Conservation (phyloP, 75 land plant species). For the Isoetes taiwanensis region DNA sequence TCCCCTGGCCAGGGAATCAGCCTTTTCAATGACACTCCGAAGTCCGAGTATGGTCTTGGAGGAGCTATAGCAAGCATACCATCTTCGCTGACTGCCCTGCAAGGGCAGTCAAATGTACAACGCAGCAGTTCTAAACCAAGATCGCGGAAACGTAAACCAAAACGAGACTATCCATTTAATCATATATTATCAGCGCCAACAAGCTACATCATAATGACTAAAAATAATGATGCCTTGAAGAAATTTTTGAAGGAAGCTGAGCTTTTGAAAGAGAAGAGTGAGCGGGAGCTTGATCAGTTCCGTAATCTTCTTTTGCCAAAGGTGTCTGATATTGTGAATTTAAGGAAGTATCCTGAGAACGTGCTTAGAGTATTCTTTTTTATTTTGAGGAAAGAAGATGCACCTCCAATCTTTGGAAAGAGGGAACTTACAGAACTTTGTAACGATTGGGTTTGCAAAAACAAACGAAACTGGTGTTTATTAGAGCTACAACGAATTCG, state of each 20-base stretch:
- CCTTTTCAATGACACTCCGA: too few relatives aligned
- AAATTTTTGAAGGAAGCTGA: slow-evolving; percentile 7
- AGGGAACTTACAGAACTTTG: neutral
- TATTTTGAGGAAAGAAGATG: neutral
- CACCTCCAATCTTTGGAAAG: slow-evolving; percentile 1
- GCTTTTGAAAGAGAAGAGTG: neutral
- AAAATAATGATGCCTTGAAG: neutral
- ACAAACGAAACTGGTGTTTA: slow-evolving; percentile 3
- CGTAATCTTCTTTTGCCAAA: neutral
- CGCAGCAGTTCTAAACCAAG: too few relatives aligned
- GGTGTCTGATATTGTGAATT: neutral
- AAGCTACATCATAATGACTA: neutral
- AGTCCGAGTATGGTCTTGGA: too few relatives aligned
- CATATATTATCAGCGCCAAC: neutral
- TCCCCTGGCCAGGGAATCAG: too few relatives aligned
- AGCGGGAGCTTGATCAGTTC: neutral
- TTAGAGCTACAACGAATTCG: neutral
- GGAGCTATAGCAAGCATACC: too few relatives aligned
- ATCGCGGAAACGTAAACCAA: too few relatives aligned
- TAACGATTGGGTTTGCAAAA: slow-evolving; percentile 2
- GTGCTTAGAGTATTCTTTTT: slow-evolving; percentile 7
- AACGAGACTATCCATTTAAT: slow-evolving; percentile 8
- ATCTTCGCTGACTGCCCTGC: too few relatives aligned
- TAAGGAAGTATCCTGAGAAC: neutral
- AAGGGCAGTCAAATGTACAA: too few relatives aligned